Evolutionary conservation across 768 basidiomycete genomes (phyloP).

Genomic region (Suillus paluster): DNA sequence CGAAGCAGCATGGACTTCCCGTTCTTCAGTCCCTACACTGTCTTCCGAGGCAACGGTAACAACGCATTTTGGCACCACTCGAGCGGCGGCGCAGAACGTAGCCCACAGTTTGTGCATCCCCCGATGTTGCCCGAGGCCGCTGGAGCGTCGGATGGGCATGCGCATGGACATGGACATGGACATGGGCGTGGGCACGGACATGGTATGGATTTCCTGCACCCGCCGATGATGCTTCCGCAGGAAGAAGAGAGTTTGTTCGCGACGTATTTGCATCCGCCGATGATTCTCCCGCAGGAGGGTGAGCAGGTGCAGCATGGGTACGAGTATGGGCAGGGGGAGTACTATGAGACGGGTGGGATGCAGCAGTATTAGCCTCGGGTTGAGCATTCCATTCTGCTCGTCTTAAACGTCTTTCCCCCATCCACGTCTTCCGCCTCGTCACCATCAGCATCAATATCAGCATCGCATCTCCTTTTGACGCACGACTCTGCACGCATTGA

Average conservation of each 20-base stretch:
- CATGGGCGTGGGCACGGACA: not conserved
- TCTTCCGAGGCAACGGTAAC: conserved; percentile 58
- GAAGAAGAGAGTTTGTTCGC: conserved; percentile 69
- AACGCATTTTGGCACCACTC: conserved; percentile 80
- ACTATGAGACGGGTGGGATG: conserved; percentile 41
- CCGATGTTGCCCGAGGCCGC: conserved; percentile 57
- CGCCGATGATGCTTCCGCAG: conserved; percentile 59
- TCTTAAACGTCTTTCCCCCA: conserved; percentile 9
- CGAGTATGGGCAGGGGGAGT: conserved; percentile 29
- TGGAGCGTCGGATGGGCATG: not conserved
- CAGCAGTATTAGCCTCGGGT: conserved; percentile 30
- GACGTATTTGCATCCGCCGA: conserved; percentile 59
- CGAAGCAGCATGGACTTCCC: conserved; percentile 69
- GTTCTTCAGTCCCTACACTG: conserved; percentile 59
- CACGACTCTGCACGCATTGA: not conserved
- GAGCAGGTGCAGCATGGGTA: conserved; percentile 15
- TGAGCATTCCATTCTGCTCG: too few relatives aligned
- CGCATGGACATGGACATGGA: not conserved
- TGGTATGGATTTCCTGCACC: conserved; percentile 71
- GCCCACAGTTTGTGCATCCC: conserved; percentile 66
- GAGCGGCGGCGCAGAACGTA: conserved; percentile 64
- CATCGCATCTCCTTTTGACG: not conserved
- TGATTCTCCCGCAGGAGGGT: conserved; percentile 50
- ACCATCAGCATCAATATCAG: not conserved
- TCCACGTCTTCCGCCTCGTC: not conserved